Percentiles rank a stretch among this genome's conserved stretches.
Conservation (phyloP, 179 eudicot genomes). For the Carnegiea gigantea region DNA sequence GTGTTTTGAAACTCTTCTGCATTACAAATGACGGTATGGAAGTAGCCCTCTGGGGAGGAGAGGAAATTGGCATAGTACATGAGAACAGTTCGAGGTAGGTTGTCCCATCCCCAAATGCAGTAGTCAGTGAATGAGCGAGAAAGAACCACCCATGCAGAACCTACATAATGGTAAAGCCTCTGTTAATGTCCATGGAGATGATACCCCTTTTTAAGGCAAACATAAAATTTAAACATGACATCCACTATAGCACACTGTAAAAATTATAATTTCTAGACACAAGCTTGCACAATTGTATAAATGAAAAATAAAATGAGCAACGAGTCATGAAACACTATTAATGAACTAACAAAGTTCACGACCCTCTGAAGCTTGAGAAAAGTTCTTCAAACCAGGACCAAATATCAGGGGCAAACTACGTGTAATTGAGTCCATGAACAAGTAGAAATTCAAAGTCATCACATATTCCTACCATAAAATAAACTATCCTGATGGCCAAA, state of each 20-base stretch:
- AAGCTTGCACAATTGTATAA: no score
- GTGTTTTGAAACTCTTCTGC: slow-evolving; percentile 53
- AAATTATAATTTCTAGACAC: no score
- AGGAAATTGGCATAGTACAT: slow-evolving; percentile 72
- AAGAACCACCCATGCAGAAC: slow-evolving; percentile 71
- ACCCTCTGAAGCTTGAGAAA: not conserved
- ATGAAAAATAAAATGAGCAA: not conserved
- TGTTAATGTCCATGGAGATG: not conserved
- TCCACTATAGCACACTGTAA: no score
- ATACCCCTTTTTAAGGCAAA: not conserved
- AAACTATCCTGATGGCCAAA: no score
- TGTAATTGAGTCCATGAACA: no score
- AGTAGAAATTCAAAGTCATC: no score
- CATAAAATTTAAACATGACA: no score
- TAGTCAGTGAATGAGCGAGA: slow-evolving; percentile 58
- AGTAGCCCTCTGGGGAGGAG: slow-evolving; percentile 60
- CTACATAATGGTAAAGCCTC: slow-evolving; percentile 26
- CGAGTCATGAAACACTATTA: not conserved
- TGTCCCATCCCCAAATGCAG: slow-evolving; percentile 31
- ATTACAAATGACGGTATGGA: slow-evolving; percentile 37
- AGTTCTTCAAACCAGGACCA: not conserved
- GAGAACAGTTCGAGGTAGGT: slow-evolving; percentile 51
- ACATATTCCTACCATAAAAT: no score
- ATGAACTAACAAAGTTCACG: not conserved
- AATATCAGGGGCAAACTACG: no score